Evolutionary conservation across 495 filamentous ascomycete species (phyloP), one percentile per base, ranked within the genome.

Genomic region (Annulohypoxylon nitens): DNA sequence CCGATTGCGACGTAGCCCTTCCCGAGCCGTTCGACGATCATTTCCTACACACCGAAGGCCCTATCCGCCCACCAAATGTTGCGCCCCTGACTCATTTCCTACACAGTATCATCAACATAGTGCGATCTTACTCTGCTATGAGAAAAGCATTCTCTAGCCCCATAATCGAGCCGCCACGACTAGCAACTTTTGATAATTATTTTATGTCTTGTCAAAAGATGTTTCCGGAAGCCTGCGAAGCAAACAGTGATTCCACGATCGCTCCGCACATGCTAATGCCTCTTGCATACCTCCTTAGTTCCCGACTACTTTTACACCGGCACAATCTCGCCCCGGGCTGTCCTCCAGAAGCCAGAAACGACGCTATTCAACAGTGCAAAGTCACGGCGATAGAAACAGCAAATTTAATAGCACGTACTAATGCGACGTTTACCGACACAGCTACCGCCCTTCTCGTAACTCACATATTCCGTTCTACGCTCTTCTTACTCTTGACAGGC

Each of bases 391-490:
- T 90, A 70, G 94, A 98, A 69, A 97, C 95, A 0, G 90, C 90
- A 2, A 84, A 86, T 41, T 86, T 95, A 8, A 86, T 98, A 34
- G 85, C 88, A 14, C 90, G 95, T 11, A 89, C 87, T 16, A 88
- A 77, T 11, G 64, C 79, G 3, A 74, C 77, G 26, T 78, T 86
- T 1, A 77, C 80, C 54, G 78, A 85, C 57, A 79, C 81, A 10
- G 83, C 84, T 12, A 85, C 84, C 1, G 75, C 81, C 6, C 79
- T 86, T 8, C 85, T 96, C 9, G 92, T 93, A 70, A 91, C 90
- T 3, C 97, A 99, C 76, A 85, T 97, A 61, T 98, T 95, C 91
- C 93, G 97, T 34, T 97, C 93, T 75, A 88, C 91, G 7, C 85
- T 99, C 1, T 89, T 98, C 68, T 84, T 97, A 9, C 87, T 93